Conservation (phyloP, 371 early-diverging fungal genomes). For the Fennellomyces sp. region DNA sequence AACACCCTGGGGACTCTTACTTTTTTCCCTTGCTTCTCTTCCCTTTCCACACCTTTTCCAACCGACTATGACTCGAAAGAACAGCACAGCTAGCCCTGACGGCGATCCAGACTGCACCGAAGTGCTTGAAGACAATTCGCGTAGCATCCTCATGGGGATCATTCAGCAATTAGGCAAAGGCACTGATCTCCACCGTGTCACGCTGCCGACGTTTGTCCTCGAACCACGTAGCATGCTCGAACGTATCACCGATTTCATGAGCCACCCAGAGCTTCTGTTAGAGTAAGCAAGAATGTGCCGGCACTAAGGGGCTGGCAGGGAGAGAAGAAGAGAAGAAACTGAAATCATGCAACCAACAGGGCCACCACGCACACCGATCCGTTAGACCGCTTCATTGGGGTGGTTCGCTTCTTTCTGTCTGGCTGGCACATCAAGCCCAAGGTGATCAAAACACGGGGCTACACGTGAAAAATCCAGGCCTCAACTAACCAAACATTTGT, state of each 20-base stretch:
- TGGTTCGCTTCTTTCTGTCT: slow-evolving; percentile 91
- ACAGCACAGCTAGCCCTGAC: background rate
- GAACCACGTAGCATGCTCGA: slow-evolving; percentile 96
- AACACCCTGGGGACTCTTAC: background rate
- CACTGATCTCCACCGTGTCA: slow-evolving; percentile 87
- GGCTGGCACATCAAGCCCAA: slow-evolving; percentile 97
- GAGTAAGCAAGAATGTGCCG: slow-evolving; percentile 65
- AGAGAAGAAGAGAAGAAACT: background rate
- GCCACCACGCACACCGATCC: slow-evolving; percentile 71
- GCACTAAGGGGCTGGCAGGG: too few species aligned
- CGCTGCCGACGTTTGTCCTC: slow-evolving; percentile 95
- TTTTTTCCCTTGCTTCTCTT: slow-evolving; percentile 1
- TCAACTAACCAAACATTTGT: background rate
- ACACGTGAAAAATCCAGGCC: slow-evolving; percentile 5
- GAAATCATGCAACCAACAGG: slow-evolving; percentile 29
- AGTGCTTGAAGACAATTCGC: slow-evolving; percentile 86
- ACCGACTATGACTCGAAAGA: slow-evolving; percentile 16
- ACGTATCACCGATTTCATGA: slow-evolving; percentile 94
- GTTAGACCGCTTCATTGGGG: slow-evolving; percentile 81
- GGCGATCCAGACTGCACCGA: slow-evolving; percentile 64
- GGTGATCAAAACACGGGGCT: slow-evolving; percentile 42
- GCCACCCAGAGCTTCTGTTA: slow-evolving; percentile 88
- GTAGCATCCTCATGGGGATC: slow-evolving; percentile 84
- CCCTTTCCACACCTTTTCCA: background rate
- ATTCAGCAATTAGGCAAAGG: slow-evolving; percentile 88